phyloP scores from a whole-genome alignment of 1,139 yeast species.

The Yarrowia galli region DNA sequence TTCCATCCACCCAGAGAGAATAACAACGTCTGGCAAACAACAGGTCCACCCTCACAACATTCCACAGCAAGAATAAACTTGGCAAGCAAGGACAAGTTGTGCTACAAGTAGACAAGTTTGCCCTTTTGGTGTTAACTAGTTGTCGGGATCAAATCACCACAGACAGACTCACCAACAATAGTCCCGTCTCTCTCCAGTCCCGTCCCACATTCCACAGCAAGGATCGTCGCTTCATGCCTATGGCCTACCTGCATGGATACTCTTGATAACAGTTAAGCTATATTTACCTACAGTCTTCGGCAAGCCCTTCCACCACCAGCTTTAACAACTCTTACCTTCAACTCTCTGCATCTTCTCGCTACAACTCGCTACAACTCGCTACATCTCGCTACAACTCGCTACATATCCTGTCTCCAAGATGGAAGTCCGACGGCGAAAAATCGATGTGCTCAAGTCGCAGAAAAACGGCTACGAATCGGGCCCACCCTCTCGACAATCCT shows the following conservation, averaged over 20 bases:
- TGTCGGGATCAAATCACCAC: too few species aligned
- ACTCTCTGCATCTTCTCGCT: neutral
- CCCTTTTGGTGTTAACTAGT: too few species aligned
- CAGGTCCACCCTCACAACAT: constrained; percentile 5
- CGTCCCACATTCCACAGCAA: neutral
- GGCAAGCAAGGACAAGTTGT: neutral
- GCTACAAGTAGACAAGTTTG: neutral
- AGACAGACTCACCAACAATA: too few species aligned
- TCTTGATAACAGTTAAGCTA: constrained; percentile 36
- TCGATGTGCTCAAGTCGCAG: constrained; percentile 28
- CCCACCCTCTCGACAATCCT: constrained; percentile 28
- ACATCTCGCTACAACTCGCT: neutral
- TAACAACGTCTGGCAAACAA: neutral
- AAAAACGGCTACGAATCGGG: constrained; percentile 36
- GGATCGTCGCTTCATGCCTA: neutral
- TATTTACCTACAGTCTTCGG: neutral
- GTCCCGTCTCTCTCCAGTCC: too few species aligned
- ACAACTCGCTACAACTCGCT: neutral
- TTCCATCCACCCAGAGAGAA: constrained; percentile 3
- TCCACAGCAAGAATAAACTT: constrained; percentile 32
- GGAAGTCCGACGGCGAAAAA: constrained; percentile 29
- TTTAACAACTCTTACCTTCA: neutral
- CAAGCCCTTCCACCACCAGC: too few species aligned
- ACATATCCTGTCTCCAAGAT: neutral
- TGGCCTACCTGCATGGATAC: constrained; percentile 27